phyloP scores from a whole-genome alignment of 345 rosid genomes.

The sweet orange (Citrus sinensis) region DNA sequence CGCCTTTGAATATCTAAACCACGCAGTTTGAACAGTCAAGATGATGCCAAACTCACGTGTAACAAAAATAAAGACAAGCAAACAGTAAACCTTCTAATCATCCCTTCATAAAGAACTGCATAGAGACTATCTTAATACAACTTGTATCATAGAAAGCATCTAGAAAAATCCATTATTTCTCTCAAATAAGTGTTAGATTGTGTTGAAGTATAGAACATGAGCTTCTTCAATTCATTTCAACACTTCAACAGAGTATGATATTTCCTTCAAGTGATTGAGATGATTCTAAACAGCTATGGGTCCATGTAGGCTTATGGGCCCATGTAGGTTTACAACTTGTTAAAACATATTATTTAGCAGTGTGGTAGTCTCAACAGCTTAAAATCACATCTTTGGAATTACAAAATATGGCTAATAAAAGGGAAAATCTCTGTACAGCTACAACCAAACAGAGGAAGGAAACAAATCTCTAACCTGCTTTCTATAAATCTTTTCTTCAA shows the following conservation, averaged over 20 bases:
- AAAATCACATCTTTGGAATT: background rate
- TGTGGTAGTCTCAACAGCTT: background rate
- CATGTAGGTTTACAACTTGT: background rate
- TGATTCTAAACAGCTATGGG: background rate
- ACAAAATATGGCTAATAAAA: background rate
- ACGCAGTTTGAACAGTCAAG: background rate
- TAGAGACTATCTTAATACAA: background rate
- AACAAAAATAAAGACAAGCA: background rate
- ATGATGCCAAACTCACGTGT: background rate
- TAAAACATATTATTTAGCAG: background rate
- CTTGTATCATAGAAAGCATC: background rate
- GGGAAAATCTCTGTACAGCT: background rate
- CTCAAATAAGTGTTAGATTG: background rate
- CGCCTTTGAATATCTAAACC: conserved; percentile 83
- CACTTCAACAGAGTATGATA: background rate
- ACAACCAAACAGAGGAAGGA: background rate
- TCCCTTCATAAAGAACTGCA: background rate
- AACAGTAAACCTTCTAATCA: background rate
- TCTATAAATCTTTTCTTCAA: conserved; percentile 96
- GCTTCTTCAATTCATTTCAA: background rate
- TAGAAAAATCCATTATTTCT: background rate
- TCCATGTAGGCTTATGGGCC: background rate
- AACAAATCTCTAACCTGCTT: conserved; percentile 60
- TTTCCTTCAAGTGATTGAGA: background rate
- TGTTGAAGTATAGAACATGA: background rate